Base-by-base conservation (phyloP, 768 basidiomycete genomes). In the Leucocoprinus sp. region DNA sequence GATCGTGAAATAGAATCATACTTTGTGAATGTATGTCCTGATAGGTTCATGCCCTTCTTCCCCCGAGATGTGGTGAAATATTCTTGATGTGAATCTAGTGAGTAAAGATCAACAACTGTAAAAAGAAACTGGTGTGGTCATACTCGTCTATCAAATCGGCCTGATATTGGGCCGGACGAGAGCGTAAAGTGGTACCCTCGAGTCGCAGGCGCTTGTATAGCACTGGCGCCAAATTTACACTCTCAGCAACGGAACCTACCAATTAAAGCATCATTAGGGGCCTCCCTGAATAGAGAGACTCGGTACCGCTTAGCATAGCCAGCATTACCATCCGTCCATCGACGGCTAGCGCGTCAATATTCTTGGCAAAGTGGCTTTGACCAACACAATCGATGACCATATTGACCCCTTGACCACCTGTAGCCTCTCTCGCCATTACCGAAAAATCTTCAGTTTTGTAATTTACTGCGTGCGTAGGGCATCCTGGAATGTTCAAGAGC, bases 311-410 rank as follows among this genome's bases (percentile, higher is more conserved):
- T 48, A 89, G 56, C 4, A 78, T 37, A 5, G 76, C 73, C 33
- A 89, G 64, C 54, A 85, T 64, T 2, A 75, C 79, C 84, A 90
- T 86, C 35, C 80, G 68, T 0, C 85, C 87, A 57, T 90, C 87
- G 26, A 75, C 40, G 6, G 80, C 85, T 42, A 91, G 58, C 0
- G 76, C 68, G 21, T 82, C 74, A 27, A 91, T 64, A 58, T 91
- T 91, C 63, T 76, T 76, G 31, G 70, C 67, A 72, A 82, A 88
- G 57, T 91, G 86, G 14, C 68, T 77, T 53, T 73, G 71, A 3
- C 86, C 87, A 33, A 89, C 84, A 52, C 90, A 84, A 62, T 97
- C 92, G 52, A 97, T 72, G 43, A 95, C 67, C 22, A 93, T 72
- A 65, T 96, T 75, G 8, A 82, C 89, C 9, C 92, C 91, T 51